Evolutionary conservation across 140 eudicot species (phyloP).

Genomic region (Flaveria floridana): DNA sequence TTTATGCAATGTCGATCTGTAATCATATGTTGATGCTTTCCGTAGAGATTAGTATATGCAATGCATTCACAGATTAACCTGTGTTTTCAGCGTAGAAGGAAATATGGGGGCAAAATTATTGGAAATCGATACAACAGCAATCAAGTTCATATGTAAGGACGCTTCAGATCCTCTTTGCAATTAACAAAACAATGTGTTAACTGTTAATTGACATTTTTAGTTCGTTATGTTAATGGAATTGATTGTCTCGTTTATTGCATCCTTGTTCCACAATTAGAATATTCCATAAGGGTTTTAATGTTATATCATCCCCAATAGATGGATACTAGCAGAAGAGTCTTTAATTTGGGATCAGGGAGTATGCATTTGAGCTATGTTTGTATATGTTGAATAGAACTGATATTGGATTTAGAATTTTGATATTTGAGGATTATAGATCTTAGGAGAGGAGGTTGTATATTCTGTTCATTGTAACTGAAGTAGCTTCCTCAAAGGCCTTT

Average conservation of each 20-base stretch:
- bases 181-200: not conserved
- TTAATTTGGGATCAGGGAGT: not conserved
- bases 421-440: not conserved
- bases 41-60: not conserved
- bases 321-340: not conserved
- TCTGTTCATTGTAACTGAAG: not conserved
- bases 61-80: not conserved
- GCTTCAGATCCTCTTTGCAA: not conserved
- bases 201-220: not conserved
- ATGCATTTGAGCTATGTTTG: slow-evolving; percentile 1
- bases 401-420: slow-evolving; percentile 4
- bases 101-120: slow-evolving; percentile 48
- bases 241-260: not conserved
- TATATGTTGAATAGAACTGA: not conserved
- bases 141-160: slow-evolving; percentile 61
- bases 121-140: slow-evolving; percentile 60
- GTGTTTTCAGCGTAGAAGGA: slow-evolving; percentile 32
- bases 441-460: not conserved
- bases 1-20: not conserved
- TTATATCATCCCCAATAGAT: not conserved
- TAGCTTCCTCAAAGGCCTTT: not conserved
- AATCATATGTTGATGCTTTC: not conserved
- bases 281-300: not conserved
- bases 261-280: not conserved
- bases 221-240: not conserved